phyloP scores from a whole-genome alignment of 352 stramenopile species.

The Phytophthora sojae region DNA sequence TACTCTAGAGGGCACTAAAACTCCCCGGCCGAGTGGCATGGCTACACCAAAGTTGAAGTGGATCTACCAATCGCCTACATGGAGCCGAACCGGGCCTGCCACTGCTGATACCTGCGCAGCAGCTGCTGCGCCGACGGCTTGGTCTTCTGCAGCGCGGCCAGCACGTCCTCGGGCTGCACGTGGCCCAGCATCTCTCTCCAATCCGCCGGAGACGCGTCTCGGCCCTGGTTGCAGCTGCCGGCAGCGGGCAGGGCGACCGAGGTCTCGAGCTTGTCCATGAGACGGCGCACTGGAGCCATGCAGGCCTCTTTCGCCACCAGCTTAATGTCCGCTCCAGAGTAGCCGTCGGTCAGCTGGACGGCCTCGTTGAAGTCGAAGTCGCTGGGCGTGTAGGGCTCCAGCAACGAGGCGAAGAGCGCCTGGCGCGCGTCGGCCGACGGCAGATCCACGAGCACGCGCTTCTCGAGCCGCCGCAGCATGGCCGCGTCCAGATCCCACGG shows the following conservation, averaged over 20 bases:
- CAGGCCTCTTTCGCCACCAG: constrained; percentile 87
- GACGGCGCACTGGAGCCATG: constrained; percentile 79
- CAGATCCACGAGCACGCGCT: constrained; percentile 83
- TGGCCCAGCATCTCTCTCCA: constrained; percentile 71
- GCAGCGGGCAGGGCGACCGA: constrained; percentile 36
- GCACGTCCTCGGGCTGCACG: constrained; percentile 62
- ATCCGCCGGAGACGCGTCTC: constrained; percentile 37
- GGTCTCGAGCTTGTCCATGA: constrained; percentile 73
- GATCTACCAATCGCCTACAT: constrained; percentile 29
- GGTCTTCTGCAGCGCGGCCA: constrained; percentile 73
- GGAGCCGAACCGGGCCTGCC: constrained; percentile 83
- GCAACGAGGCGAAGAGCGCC: constrained; percentile 64
- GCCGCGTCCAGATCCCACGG: constrained; percentile 84
- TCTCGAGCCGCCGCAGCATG: constrained; percentile 86
- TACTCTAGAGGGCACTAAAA: not conserved
- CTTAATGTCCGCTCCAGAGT: constrained; percentile 88
- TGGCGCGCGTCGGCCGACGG: constrained; percentile 66
- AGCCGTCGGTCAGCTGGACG: constrained; percentile 68
- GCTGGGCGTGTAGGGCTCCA: constrained; percentile 63
- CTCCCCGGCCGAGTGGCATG: constrained; percentile 20
- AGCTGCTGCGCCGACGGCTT: constrained; percentile 81
- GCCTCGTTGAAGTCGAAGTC: constrained; percentile 64
- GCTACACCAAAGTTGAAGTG: constrained; percentile 32
- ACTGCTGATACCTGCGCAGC: constrained; percentile 83
- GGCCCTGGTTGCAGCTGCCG: constrained; percentile 26